phyloP scores from a whole-genome alignment of 192 early-diverging fungal species.

The Mortierella antarctica region DNA sequence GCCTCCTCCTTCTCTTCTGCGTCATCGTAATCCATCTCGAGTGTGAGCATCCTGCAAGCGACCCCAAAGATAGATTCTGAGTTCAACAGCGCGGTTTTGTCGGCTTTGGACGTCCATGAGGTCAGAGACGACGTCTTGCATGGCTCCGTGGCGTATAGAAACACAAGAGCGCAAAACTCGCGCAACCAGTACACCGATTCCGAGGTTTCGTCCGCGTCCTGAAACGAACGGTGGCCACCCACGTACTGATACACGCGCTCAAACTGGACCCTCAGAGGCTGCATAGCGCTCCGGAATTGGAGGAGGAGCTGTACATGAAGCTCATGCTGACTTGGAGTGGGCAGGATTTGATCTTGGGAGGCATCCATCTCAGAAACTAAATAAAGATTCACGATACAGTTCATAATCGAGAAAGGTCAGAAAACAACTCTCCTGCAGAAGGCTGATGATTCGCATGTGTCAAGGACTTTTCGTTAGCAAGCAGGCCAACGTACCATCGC shows the following conservation, averaged over 20 bases:
- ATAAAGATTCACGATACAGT: not conserved
- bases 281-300: conserved; percentile 17
- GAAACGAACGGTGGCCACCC: conserved; percentile 13
- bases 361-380: not conserved
- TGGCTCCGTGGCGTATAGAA: conserved; percentile 14
- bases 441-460: too few relatives aligned
- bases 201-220: conserved; percentile 8
- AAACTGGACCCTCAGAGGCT: conserved; percentile 5
- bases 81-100: conserved; percentile 13
- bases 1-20: not conserved
- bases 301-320: conserved; percentile 27
- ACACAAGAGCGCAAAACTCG: conserved; percentile 36
- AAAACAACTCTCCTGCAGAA: not conserved
- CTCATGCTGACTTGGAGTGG: conserved; percentile 7
- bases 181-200: conserved; percentile 34
- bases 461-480: not conserved
- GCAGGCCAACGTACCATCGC: conserved; percentile 5
- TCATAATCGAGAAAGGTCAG: not conserved
- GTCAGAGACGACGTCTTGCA: not conserved
- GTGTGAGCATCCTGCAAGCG: conserved; percentile 35
- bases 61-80: conserved; percentile 25
- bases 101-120: not conserved
- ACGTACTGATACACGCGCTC: conserved; percentile 41
- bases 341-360: conserved; percentile 8
- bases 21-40: conserved; percentile 33